Base-by-base conservation (phyloP, 345 rosid genomes). In the Adansonia digitata region DNA sequence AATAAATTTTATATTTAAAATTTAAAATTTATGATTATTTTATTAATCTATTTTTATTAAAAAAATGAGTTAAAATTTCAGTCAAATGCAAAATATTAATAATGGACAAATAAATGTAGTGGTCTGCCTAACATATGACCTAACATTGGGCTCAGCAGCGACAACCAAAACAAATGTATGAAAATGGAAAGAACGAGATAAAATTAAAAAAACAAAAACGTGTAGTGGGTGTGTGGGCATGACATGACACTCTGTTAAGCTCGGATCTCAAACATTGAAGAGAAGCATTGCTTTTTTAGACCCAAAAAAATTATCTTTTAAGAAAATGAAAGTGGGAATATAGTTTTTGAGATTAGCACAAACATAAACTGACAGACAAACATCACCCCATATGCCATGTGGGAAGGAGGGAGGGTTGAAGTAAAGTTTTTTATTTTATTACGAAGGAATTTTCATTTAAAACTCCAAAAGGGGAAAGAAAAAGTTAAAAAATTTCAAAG, bases 201-300 rank as follows among this genome's bases (percentile, higher is more conserved):
- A 78, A 84, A 59, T 72, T 80, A 31, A 78, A 84, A 59, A 77
- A 78, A 40, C 75, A 83, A 46, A 75, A 80, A 9, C 49, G 48
- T 5, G 48, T 31, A 31, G 34, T 12, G 26, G 18, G 69, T 15
- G 13, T n/a, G 82, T 81, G 82, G 83, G 84, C 77, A 51, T 34
- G 77, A 76, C 67, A 69, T 64, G 86, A 73, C 89, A 82, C 83
- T 67, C 83, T 84, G 82, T 71, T 39, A 62, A 86, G 88, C 86
- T 83, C 86, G 82, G 84, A 87, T 87, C 90, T 84, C 88, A 82
- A 86, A 75, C 82, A 65, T n/a, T n/a, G 53, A 29, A 31, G 42
- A 69, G 49, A 62, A 78, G 57, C 22, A 39, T 56, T 57, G 67
- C 77, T 85, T 75, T 79, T n/a, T n/a, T n/a, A 79, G 81, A 81